Conservation (phyloP, 208 protist genomes). For the Naegleria lovaniensis region DNA sequence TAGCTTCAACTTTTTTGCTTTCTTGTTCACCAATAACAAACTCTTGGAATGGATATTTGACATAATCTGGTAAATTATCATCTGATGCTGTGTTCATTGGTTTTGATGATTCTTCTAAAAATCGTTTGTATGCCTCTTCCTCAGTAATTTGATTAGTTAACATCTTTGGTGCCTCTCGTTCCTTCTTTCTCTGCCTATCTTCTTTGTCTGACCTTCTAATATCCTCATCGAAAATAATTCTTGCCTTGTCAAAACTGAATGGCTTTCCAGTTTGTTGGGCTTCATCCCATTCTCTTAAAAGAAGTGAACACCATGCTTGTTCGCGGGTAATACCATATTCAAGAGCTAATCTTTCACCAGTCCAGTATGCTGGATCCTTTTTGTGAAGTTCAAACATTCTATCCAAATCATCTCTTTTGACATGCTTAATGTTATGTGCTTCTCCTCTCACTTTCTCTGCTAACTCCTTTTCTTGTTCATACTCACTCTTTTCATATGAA, state of each 20-base stretch:
- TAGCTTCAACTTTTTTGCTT: neutral
- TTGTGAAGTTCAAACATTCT: slow-evolving; percentile 5
- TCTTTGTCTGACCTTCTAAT: neutral
- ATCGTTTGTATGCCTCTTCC: slow-evolving; percentile 7
- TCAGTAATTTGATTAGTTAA: neutral
- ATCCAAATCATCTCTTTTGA: neutral
- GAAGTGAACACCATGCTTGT: neutral
- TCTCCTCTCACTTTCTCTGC: neutral
- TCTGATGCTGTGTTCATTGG: neutral
- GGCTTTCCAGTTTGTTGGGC: neutral
- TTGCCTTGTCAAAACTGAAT: neutral
- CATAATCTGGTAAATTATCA: slow-evolving; percentile 20
- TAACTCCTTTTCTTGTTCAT: neutral
- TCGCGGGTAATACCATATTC: neutral
- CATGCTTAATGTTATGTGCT: neutral
- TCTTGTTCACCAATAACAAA: neutral
- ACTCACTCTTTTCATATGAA: neutral
- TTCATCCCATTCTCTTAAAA: neutral
- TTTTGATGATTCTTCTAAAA: neutral
- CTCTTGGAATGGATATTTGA: slow-evolving; percentile 2
- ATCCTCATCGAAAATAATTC: neutral
- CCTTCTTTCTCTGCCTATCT: neutral
- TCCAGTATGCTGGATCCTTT: slow-evolving; percentile 11
- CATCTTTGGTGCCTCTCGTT: no score
- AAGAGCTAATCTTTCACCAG: neutral